These are phyloP conservation scores for Theobroma cacao DNA, from an alignment of 345 rosid genomes.

Conservation along the genomic window DNA sequence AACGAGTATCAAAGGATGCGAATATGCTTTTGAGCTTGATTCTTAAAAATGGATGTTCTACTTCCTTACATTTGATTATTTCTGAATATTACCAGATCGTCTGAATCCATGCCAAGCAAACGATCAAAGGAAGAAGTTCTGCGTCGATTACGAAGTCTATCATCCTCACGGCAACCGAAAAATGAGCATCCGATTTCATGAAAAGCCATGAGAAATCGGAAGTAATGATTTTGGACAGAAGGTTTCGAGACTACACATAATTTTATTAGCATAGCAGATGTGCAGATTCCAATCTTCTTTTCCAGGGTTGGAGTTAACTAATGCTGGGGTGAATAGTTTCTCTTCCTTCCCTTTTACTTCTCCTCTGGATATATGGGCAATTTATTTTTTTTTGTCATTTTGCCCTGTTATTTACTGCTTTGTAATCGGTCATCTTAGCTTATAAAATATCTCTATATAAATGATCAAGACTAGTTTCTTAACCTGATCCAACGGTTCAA, in stretches of 20 bases:
- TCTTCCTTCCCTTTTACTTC: background rate
- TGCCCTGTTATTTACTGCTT: conserved; percentile 1
- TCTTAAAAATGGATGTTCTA: background rate
- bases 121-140: conserved; percentile 6
- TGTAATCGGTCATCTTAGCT: background rate
- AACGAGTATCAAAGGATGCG: background rate
- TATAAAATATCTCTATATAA: background rate
- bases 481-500: too few species aligned
- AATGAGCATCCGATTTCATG: background rate
- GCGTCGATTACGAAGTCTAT: background rate
- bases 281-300: background rate
- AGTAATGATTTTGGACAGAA: background rate
- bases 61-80: background rate
- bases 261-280: background rate
- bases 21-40: background rate
- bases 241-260: background rate
- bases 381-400: background rate
- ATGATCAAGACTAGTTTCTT: background rate
- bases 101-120: conserved; percentile 7
- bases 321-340: background rate
- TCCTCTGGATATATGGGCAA: conserved; percentile 11
- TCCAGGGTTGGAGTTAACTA: background rate
- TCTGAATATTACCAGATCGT: background rate
- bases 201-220: background rate
- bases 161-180: background rate